phyloP scores from a whole-genome alignment of 2,329 filamentous ascomycete genomes.

The Fusarium lateritium region DNA sequence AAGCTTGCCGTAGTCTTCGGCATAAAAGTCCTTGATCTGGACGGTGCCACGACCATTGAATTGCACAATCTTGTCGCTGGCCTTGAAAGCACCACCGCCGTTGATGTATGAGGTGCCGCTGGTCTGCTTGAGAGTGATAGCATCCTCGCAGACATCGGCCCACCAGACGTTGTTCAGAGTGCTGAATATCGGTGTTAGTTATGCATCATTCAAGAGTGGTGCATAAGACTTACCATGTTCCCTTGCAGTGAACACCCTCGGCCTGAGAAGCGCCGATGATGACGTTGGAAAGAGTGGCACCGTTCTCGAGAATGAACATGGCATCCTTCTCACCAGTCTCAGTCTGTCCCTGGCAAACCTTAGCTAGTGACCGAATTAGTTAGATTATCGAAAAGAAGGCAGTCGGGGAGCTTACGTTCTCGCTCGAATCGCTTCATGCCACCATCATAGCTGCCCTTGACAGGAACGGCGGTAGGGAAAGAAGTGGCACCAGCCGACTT shows the following conservation, averaged over 20 bases:
- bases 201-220: no score
- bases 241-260: slow-evolving; percentile 67
- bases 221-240: slow-evolving; percentile 53
- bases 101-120: slow-evolving; percentile 59
- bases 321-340: slow-evolving; percentile 53
- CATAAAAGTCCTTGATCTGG: slow-evolving; percentile 55
- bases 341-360: slow-evolving; percentile 46
- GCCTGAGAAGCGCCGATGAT: slow-evolving; percentile 67
- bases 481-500: slow-evolving; percentile 37
- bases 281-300: slow-evolving; percentile 66
- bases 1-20: slow-evolving; percentile 59
- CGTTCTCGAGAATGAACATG: slow-evolving; percentile 67
- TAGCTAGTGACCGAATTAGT: slow-evolving; percentile 18
- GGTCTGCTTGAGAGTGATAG: slow-evolving; percentile 55
- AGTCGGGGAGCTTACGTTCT: slow-evolving; percentile 17
- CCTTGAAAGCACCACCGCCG: slow-evolving; percentile 46
- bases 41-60: slow-evolving; percentile 60
- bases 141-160: slow-evolving; percentile 57
- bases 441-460: slow-evolving; percentile 40
- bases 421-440: slow-evolving; percentile 45
- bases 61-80: slow-evolving; percentile 53
- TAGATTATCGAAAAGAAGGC: accelerated
- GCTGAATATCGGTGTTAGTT: slow-evolving; percentile 13
- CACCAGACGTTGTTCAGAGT: slow-evolving; percentile 58
- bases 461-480: slow-evolving; percentile 41